Evolutionary conservation across 2,329 filamentous ascomycete genomes (phyloP).

Genomic region (Pseudocercospora macadamiae): DNA sequence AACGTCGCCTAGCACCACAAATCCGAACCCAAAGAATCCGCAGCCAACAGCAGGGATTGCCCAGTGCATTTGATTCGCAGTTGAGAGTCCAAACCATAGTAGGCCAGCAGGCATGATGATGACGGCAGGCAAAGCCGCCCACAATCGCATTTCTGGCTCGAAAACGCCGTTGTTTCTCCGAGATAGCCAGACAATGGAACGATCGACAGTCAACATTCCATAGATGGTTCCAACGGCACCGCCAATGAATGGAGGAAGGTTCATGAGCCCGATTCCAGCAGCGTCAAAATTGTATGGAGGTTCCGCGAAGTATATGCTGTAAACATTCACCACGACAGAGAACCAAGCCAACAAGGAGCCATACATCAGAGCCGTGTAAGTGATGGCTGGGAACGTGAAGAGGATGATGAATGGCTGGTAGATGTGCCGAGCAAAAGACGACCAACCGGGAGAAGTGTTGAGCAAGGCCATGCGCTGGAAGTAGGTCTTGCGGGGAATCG

Average conservation of each 20-base stretch:
- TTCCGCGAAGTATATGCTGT: conserved; percentile 38
- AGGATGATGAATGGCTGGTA: conserved; percentile 38
- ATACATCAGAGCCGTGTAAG: conserved; percentile 39
- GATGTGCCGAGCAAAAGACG: conserved; percentile 5
- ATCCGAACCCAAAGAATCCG: conserved; percentile 25
- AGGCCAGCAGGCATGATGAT: conserved; percentile 26
- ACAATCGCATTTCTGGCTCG: conserved; percentile 31
- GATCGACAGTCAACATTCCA: conserved; percentile 20
- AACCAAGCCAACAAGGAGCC: conserved; percentile 41
- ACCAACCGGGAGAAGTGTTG: conserved; percentile 4
- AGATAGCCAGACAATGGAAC: conserved; percentile 24
- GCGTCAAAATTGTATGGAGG: conserved; percentile 50
- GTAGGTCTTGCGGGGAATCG: conserved; percentile 15
- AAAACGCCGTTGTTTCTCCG: conserved; percentile 29
- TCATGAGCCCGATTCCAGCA: conserved; percentile 52
- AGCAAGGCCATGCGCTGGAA: conserved; percentile 11
- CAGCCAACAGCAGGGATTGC: conserved; percentile 25
- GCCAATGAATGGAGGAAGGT: conserved; percentile 49
- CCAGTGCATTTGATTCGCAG: conserved; percentile 25
- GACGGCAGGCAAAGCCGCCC: conserved; percentile 18
- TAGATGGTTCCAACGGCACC: conserved; percentile 22
- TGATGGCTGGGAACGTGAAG: conserved; percentile 41
- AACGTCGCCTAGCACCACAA: conserved; percentile 18
- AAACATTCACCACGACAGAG: conserved; percentile 39
- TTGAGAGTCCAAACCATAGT: conserved; percentile 25